A percentile compares a stretch with the other conserved stretches of the same genome.
Evolutionary conservation across 2,329 filamentous ascomycete species (phyloP).

Genomic region (Fusarium buharicum): DNA sequence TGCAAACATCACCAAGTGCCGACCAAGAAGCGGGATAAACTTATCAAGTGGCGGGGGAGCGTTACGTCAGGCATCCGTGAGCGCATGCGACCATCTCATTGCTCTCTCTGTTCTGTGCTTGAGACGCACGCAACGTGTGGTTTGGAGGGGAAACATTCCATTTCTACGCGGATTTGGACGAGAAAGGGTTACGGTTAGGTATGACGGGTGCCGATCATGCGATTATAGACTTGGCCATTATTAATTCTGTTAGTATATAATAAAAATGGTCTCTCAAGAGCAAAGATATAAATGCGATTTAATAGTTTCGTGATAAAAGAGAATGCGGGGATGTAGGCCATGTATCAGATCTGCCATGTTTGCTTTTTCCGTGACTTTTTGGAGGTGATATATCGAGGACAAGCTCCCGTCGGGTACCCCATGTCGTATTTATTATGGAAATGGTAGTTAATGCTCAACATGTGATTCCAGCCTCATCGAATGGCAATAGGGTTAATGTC

Average conservation of each 20-base stretch:
- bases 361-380: constrained; percentile 4
- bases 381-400: too few species aligned
- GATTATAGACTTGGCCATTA: constrained; percentile 14
- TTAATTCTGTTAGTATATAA: too few species aligned
- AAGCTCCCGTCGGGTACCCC: too few species aligned
- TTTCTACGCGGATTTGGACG: constrained; percentile 3
- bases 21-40: constrained; percentile 14
- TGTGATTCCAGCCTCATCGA: constrained; percentile 21
- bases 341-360: constrained; percentile 12
- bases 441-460: too few species aligned
- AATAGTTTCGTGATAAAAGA: constrained; percentile 8
- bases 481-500: neutral
- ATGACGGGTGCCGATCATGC: constrained; percentile 33
- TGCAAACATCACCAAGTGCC: neutral
- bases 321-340: constrained; percentile 24
- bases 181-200: constrained; percentile 14
- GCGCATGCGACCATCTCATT: constrained; percentile 4
- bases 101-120: neutral
- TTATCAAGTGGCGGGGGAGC: constrained; percentile 29
- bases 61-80: constrained; percentile 35
- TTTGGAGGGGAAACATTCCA: constrained; percentile 29
- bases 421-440: too few species aligned
- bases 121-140: constrained; percentile 14
- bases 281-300: constrained; percentile 10
- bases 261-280: too few species aligned